These are phyloP conservation scores for Dothistroma pini DNA, from an alignment of 2,329 filamentous ascomycete species.

Conservation along the genomic window DNA sequence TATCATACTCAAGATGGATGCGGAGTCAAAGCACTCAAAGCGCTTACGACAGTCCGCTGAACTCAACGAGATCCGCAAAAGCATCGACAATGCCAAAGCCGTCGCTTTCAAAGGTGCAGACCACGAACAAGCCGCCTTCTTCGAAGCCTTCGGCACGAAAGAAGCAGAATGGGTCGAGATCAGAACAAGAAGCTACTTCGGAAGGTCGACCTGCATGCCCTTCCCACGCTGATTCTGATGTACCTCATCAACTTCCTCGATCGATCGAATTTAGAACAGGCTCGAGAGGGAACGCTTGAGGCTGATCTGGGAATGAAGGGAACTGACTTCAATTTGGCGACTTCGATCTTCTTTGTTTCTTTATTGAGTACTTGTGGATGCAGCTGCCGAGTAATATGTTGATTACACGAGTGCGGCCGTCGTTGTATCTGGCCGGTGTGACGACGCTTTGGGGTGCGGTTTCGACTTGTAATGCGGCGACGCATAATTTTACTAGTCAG, in stretches of 20 bases:
- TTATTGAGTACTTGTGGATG: constrained; percentile 59
- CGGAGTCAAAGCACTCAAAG: constrained; percentile 8
- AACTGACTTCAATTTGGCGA: constrained; percentile 56
- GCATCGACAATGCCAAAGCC: constrained; percentile 6
- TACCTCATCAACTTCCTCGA: constrained; percentile 73
- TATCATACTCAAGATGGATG: constrained; percentile 3
- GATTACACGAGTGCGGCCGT: constrained; percentile 53
- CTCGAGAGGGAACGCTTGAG: constrained; percentile 53
- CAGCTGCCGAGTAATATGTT: constrained; percentile 60
- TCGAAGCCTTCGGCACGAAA: constrained; percentile 6
- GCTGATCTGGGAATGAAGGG: constrained; percentile 52
- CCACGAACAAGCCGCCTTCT: constrained; percentile 6
- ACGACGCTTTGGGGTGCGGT: constrained; percentile 45
- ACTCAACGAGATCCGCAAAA: constrained; percentile 7
- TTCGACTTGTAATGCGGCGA: constrained; percentile 47
- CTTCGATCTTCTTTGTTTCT: constrained; percentile 56
- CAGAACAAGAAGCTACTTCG: constrained; percentile 49
- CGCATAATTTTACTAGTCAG: constrained; percentile 37
- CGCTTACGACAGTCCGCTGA: constrained; percentile 2
- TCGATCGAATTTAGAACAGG: constrained; percentile 51
- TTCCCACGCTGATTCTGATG: constrained; percentile 67
- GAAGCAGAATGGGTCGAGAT: constrained; percentile 13
- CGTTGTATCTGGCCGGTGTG: constrained; percentile 50
- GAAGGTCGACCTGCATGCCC: constrained; percentile 65
- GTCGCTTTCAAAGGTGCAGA: not conserved